Base-by-base conservation (phyloP, 306 rosid genomes). In the Lupinus albus region DNA sequence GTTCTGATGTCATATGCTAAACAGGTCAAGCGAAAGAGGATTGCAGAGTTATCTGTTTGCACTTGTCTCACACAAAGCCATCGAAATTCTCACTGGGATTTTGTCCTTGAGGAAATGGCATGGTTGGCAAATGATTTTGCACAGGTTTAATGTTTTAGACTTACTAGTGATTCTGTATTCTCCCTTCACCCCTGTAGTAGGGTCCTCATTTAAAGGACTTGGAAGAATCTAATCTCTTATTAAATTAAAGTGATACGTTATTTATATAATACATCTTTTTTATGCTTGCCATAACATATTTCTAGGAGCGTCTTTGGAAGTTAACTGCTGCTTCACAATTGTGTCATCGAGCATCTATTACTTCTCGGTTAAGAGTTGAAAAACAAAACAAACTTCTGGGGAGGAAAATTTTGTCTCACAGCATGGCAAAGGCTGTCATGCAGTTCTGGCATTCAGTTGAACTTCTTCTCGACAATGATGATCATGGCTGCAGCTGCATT, bases 51-150 rank as follows among this genome's bases (percentile, higher is more conserved):
- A 74, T 88, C 99, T 36, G 72, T 80, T 64, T 88, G 52, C 72
- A 54, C 88, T 58, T 76, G 76, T 63, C 90, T 88, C 15, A 49
- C 64, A 42, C 96, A 84, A 69, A 71, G 59, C 78, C 73, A 71
- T 32, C 79, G 66, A 42, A 91, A 83, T 79, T 85, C 97, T 70
- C 97, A 86, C 15, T 94, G 99, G 99, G 95, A 81, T 76, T 94
- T 86, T 81, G 95, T 94, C 51, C 89, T 94, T n/a, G 97, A 91
- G 82, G 99, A 94, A 80, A 91, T 94, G 96, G 80, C 92, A 8
- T 94, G 99, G 99, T 64, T 94, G 92, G 97, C 99, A 28, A 94
- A 91, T 77, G 99, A 94, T 94, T 91, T 88, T 87, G 92, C 87
- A 0, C 99, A 94, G 97, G 99, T 84, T 67, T 79, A 74, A 77